These are phyloP conservation scores for Erythrophleum fordii DNA, from an alignment of 306 rosid genomes.

Conservation along the genomic window DNA sequence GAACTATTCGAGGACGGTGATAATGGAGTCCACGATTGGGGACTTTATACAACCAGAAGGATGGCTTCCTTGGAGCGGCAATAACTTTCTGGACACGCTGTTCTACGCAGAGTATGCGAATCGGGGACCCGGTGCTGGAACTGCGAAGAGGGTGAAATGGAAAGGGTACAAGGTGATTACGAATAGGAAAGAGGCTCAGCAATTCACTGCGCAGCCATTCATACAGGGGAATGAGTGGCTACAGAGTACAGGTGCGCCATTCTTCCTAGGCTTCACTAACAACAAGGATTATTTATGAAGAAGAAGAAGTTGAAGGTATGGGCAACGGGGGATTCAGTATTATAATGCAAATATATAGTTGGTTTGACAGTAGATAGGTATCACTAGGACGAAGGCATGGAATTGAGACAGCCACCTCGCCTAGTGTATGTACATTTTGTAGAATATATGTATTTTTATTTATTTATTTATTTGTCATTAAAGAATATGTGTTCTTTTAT, in stretches of 20 bases:
- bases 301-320: too few relatives aligned
- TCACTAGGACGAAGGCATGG: background rate
- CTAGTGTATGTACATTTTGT: background rate
- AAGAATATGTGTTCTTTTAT: background rate
- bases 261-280: constrained; percentile 33
- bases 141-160: constrained; percentile 37
- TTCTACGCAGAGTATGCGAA: constrained; percentile 41
- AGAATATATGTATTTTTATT: background rate
- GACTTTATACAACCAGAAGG: constrained; percentile 47
- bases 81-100: constrained; percentile 34
- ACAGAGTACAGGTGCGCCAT: constrained; percentile 23
- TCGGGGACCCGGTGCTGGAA: constrained; percentile 33
- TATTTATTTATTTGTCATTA: too few relatives aligned
- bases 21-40: constrained; percentile 36
- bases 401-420: background rate
- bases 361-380: background rate
- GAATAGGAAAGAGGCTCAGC: constrained; percentile 37
- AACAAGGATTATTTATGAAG: background rate
- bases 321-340: too few relatives aligned
- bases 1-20: constrained; percentile 36
- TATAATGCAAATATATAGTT: too few relatives aligned
- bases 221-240: constrained; percentile 40
- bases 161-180: constrained; percentile 40
- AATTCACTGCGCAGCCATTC: constrained; percentile 35
- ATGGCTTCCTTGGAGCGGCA: constrained; percentile 39